A percentile compares a stretch with the other conserved stretches of the same genome.
These are phyloP conservation scores for Smittium mucronatum DNA, from an alignment of 371 early-diverging fungal species.

Conservation along the genomic window DNA sequence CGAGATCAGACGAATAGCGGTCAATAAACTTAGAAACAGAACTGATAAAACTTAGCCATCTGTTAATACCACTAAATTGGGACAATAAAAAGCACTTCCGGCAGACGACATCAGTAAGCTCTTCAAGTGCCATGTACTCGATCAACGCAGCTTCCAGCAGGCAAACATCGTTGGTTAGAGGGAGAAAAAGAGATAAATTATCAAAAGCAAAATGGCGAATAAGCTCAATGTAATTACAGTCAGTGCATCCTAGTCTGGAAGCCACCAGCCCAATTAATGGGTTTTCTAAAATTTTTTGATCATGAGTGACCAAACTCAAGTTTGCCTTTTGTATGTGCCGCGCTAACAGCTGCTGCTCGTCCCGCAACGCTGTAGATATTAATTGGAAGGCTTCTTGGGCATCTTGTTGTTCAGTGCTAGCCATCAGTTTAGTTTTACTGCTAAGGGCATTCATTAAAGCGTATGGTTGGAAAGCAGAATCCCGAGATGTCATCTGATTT, in stretches of 20 bases:
- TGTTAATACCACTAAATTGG: conserved; percentile 44
- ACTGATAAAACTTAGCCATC: no score
- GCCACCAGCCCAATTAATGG: conserved; percentile 66
- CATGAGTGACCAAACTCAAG: background rate
- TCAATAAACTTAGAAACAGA: no score
- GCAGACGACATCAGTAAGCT: conserved; percentile 57
- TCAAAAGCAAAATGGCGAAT: conserved; percentile 74
- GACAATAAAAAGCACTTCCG: conserved; percentile 53
- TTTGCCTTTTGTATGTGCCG: conserved; percentile 8
- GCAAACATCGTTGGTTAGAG: conserved; percentile 32
- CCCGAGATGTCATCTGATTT: conserved; percentile 25
- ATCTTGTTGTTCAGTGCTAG: conserved; percentile 72
- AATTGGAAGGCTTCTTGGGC: conserved; percentile 89
- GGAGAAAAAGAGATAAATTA: conserved; percentile 60
- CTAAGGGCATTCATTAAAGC: conserved; percentile 46
- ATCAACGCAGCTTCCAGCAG: conserved; percentile 51
- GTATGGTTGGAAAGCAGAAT: conserved; percentile 39
- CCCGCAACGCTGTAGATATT: conserved; percentile 59
- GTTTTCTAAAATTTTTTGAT: conserved; percentile 17
- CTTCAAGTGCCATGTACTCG: conserved; percentile 54
- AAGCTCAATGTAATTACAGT: conserved; percentile 68
- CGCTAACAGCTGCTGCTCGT: conserved; percentile 40
- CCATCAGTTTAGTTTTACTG: conserved; percentile 35
- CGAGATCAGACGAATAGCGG: no score
- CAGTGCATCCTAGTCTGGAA: conserved; percentile 58